phyloP scores from a whole-genome alignment of 139 green algal species.

The Volvox reticuliferus region DNA sequence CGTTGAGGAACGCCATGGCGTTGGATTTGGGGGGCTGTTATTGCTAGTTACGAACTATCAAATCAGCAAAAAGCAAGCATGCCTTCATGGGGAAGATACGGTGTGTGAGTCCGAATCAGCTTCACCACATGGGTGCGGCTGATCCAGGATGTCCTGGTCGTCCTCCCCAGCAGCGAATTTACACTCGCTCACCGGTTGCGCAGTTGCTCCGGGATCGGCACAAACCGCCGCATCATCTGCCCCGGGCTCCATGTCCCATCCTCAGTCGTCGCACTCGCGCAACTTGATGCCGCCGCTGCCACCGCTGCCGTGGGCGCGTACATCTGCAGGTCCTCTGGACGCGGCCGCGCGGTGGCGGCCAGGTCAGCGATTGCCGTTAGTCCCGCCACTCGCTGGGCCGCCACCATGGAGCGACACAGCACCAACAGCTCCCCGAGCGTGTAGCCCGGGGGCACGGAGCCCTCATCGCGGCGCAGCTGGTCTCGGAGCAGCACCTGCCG shows the following conservation, averaged over 20 bases:
- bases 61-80: too few relatives aligned
- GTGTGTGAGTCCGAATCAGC: too few relatives aligned
- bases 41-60: too few relatives aligned
- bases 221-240: constrained; percentile 15
- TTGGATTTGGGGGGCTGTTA: too few relatives aligned
- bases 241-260: not conserved
- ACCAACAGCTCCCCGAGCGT: constrained; percentile 69
- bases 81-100: too few relatives aligned
- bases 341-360: constrained; percentile 52
- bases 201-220: constrained; percentile 31
- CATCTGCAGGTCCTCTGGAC: constrained; percentile 15
- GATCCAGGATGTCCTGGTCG: too few relatives aligned
- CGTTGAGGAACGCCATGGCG: too few relatives aligned
- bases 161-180: too few relatives aligned
- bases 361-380: constrained; percentile 68
- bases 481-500: constrained; percentile 55
- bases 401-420: constrained; percentile 66
- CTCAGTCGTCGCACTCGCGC: not conserved
- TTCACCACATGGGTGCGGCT: too few relatives aligned
- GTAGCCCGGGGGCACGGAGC: constrained; percentile 62
- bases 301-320: not conserved
- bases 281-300: not conserved
- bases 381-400: constrained; percentile 66
- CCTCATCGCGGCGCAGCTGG: constrained; percentile 54
- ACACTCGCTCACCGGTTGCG: not conserved